Evolutionary conservation across 2,329 filamentous ascomycete species (phyloP).

Genomic region (Raffaelea arxii): DNA sequence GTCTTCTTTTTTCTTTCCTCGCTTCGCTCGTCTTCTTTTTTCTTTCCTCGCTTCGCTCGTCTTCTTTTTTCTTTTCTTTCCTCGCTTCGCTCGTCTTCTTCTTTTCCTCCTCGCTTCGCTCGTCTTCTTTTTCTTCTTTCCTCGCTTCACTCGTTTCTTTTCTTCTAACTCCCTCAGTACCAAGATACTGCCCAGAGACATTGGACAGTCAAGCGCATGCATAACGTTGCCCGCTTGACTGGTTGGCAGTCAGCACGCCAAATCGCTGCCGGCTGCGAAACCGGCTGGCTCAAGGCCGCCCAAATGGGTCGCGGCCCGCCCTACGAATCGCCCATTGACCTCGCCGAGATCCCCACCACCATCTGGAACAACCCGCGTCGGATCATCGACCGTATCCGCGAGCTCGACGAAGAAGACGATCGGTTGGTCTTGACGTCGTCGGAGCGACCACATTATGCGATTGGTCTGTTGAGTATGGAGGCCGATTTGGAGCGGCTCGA

Average conservation of each 20-base stretch:
- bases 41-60: too few relatives aligned
- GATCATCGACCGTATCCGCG: slow-evolving; percentile 41
- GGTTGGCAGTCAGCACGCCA: slow-evolving; percentile 80
- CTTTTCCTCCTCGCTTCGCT: not conserved
- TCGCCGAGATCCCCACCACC: slow-evolving; percentile 25
- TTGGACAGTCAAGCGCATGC: slow-evolving; percentile 67
- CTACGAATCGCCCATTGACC: slow-evolving; percentile 45
- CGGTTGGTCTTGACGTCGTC: slow-evolving; percentile 50
- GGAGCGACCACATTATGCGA: slow-evolving; percentile 61
- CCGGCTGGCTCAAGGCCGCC: slow-evolving; percentile 68
- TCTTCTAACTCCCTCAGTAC: slow-evolving; percentile 40
- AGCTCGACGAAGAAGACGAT: slow-evolving; percentile 30
- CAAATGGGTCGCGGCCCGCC: slow-evolving; percentile 66
- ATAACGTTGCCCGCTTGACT: slow-evolving; percentile 67
- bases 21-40: not conserved
- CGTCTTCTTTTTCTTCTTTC: not conserved
- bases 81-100: not conserved
- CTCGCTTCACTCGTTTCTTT: not conserved
- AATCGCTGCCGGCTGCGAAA: slow-evolving; percentile 78
- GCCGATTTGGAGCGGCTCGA: slow-evolving; percentile 59
- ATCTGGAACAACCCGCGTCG: slow-evolving; percentile 41
- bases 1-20: not conserved
- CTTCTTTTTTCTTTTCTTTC: not conserved
- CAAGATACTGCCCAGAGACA: slow-evolving; percentile 60
- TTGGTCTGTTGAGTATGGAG: slow-evolving; percentile 71